Base-by-base conservation (phyloP, 164 flowering plant genomes). In the Akebia trifoliata region DNA sequence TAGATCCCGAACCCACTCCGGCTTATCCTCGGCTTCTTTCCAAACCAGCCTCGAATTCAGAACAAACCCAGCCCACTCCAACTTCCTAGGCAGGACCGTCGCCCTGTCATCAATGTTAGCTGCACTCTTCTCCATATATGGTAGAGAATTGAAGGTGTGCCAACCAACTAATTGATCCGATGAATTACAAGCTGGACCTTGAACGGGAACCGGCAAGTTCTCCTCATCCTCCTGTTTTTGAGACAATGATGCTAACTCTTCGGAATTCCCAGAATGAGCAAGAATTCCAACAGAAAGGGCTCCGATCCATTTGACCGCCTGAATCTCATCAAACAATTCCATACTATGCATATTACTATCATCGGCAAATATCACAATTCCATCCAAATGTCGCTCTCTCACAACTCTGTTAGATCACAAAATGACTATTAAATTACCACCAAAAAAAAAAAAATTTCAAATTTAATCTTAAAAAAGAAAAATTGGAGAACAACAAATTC, bases 1-100 rank as follows among this genome's bases (percentile, higher is more conserved):
- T 11, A 90, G 67, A 74, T 87, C 92, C 59, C 66, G 69, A 30
- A 79, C 69, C 99, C 96, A 93, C 8, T 72, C 78, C 1, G 97
- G 97, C 73, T 67, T 90, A 56, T 71, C 91, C 30, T 69, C 84
- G 17, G 57, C 74, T 17, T 78, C 92, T 63, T 77, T 78, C 97
- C 96, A 90, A n/a, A 93, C 63, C 76, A 93, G 68, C 70, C 84
- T 81, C 3, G 99, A 90, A 66, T 83, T 86, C 68, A 93, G 60
- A 25, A 90, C 97, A 76, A 90, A 93, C 26, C 99, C 97, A 52
- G 94, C 74, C 99, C 99, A 93, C 51, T 93, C 99, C 53, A 90
- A 58, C 81, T 81, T 84, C 70, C 73, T 79, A 0, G 97, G 99
- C 60, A 93, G 60, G 59, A 87, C 97, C 44, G 80, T 65, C 39